Base-by-base conservation (phyloP, 2,329 filamentous ascomycete genomes). In the Arthrobotrys sphaeroides region DNA sequence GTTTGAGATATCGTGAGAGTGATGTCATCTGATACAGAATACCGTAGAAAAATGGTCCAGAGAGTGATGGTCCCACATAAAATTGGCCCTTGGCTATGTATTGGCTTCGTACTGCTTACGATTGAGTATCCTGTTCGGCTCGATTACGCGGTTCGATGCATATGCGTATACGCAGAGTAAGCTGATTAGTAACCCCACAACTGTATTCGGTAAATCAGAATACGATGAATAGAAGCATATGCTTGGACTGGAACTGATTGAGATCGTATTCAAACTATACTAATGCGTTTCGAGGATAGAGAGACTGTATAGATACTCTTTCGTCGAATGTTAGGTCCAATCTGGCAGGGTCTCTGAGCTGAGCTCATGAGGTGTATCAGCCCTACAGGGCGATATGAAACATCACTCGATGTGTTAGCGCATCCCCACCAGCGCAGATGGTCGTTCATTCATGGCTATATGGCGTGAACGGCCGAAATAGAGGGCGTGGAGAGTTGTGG, bases 141-240 rank as follows among this genome's bases (percentile, higher is more conserved):
- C 51, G 31, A 22, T 55, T 20, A 55, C 31, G 13, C 18, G 12
- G 31, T 4, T 13, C 16, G 26, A 38, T 55, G 31, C 26, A 10
- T 22, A 55, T 38, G 51, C 51, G 51, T 22, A 24, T n/a, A n/a
- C 10, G 51, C 18, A 55, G 51, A 55, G 51, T 55, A 55, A 55
- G 51, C 51, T 38, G 51, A 55, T 55, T 55, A 55, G 51, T 55
- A 55, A 55, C 51, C 28, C 47, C 18, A 38, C 18, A 24, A 31
- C 10, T n/a, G 36, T 55, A 2, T 18, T 16, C 18, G 6, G 12
- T 9, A 20, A 13, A 33, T 53, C 47, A 53, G 47, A n/a, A 33
- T 18, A 53, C 2, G 20, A 9, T 5, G 2, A 20, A 4, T 33
- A 33, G 22, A 12, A 33, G 24, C 4, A 33, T 33, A 20, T 20